These are phyloP conservation scores for Tolypocladium pustulatum DNA, from an alignment of 2,329 filamentous ascomycete genomes.

Conservation along the genomic window DNA sequence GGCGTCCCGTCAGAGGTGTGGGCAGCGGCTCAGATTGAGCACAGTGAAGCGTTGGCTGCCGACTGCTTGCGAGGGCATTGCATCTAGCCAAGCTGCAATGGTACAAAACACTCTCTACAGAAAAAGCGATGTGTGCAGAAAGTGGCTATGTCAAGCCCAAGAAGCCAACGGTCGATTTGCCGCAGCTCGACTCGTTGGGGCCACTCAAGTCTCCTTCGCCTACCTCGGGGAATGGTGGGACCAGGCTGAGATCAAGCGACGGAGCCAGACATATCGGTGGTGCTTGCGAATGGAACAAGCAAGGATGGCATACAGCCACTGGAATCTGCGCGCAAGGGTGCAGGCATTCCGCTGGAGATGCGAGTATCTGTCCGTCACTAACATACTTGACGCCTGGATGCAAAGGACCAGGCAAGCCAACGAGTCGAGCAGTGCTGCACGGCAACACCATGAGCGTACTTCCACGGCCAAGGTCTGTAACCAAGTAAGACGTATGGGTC, in stretches of 20 bases:
- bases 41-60: background rate
- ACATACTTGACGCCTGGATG: slow-evolving; percentile 19
- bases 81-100: background rate
- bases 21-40: slow-evolving; percentile 6
- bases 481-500: slow-evolving; percentile 5
- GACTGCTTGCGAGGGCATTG: background rate
- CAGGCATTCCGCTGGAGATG: slow-evolving; percentile 21
- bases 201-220: slow-evolving; percentile 8
- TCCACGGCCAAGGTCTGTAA: slow-evolving; percentile 5
- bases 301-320: slow-evolving; percentile 14
- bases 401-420: slow-evolving; percentile 3
- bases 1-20: slow-evolving; percentile 9
- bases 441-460: background rate
- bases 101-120: background rate
- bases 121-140: background rate
- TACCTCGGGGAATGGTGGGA: slow-evolving; percentile 21
- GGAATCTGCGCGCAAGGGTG: slow-evolving; percentile 21
- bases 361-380: slow-evolving; percentile 19
- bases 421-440: background rate
- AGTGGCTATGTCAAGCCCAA: background rate
- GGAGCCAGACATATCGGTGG: slow-evolving; percentile 13
- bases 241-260: slow-evolving; percentile 14
- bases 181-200: slow-evolving; percentile 7
- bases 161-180: background rate
- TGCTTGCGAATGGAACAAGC: slow-evolving; percentile 10